Conservation (phyloP, 2,329 filamentous ascomycete species). For the Microdochium bolleyi region DNA sequence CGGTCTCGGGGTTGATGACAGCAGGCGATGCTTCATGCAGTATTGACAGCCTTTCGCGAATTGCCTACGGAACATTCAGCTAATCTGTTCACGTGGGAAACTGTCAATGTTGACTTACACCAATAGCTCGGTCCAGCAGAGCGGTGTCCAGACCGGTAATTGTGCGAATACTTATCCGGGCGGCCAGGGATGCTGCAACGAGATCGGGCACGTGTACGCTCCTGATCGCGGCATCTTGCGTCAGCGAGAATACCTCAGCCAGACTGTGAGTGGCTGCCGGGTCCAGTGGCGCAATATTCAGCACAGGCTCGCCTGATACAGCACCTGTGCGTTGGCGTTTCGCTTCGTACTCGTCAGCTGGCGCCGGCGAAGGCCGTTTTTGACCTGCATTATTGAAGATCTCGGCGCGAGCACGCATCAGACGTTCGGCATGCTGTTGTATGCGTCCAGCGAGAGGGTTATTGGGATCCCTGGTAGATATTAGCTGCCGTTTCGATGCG, state of each 20-base stretch:
- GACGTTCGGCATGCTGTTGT: constrained; percentile 77
- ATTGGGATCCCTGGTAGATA: constrained; percentile 59
- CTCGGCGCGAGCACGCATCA: constrained; percentile 70
- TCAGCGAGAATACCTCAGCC: constrained; percentile 81
- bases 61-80: constrained; percentile 26
- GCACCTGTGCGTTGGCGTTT: constrained; percentile 71
- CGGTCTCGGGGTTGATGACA: constrained; percentile 49
- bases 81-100: constrained; percentile 7
- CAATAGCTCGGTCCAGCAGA: constrained; percentile 64
- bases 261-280: constrained; percentile 69
- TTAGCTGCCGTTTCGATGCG: neutral
- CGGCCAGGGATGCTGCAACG: constrained; percentile 66
- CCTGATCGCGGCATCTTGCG: constrained; percentile 63
- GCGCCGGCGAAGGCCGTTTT: constrained; percentile 69
- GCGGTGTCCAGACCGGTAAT: constrained; percentile 63
- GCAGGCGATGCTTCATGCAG: constrained; percentile 34
- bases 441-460: constrained; percentile 70
- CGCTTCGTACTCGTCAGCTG: constrained; percentile 65
- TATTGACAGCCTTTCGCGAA: constrained; percentile 40
- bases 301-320: constrained; percentile 29
- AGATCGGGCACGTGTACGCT: constrained; percentile 71
- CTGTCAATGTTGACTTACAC: constrained; percentile 38
- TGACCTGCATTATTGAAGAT: constrained; percentile 70
- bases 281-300: constrained; percentile 57
- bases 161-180: constrained; percentile 74